A percentile compares a stretch with the other conserved stretches of the same genome.
Conservation (phyloP, 1,284 basidiomycete species). For the Cutaneotrichosporon cutaneum region DNA sequence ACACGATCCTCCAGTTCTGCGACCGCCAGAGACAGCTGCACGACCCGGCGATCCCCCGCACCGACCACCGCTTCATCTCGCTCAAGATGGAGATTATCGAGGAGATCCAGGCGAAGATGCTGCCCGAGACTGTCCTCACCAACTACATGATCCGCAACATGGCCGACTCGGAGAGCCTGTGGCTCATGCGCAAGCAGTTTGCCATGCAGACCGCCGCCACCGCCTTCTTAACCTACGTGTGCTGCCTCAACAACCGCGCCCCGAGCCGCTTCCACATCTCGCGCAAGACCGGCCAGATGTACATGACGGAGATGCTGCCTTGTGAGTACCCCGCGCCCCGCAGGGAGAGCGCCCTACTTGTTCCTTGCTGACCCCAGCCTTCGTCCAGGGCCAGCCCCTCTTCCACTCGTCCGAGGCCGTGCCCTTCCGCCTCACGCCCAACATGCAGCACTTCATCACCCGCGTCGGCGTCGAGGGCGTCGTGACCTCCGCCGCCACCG, state of each 20-base stretch:
- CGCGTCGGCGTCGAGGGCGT: constrained; percentile 88
- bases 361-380: constrained; percentile 47
- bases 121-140: constrained; percentile 84
- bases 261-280: constrained; percentile 87
- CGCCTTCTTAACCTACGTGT: constrained; percentile 89
- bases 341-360: no score
- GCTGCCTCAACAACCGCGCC: constrained; percentile 78
- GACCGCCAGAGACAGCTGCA: constrained; percentile 74
- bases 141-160: constrained; percentile 87
- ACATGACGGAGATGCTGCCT: constrained; percentile 85
- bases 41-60: constrained; percentile 45
- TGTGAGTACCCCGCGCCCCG: constrained; percentile 58
- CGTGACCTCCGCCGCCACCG: constrained; percentile 80
- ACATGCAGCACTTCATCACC: constrained; percentile 91
- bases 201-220: constrained; percentile 82
- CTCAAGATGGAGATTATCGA: constrained; percentile 80
- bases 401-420: constrained; percentile 81
- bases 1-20: constrained; percentile 77
- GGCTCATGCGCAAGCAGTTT: constrained; percentile 98
- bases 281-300: constrained; percentile 80
- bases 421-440: constrained; percentile 95
- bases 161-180: constrained; percentile 80
- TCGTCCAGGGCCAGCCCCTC: constrained; percentile 61
- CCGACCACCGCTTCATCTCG: constrained; percentile 38
- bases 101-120: constrained; percentile 83